phyloP scores from a whole-genome alignment of 1,284 basidiomycete species.

The Sporisorium graminicola region DNA sequence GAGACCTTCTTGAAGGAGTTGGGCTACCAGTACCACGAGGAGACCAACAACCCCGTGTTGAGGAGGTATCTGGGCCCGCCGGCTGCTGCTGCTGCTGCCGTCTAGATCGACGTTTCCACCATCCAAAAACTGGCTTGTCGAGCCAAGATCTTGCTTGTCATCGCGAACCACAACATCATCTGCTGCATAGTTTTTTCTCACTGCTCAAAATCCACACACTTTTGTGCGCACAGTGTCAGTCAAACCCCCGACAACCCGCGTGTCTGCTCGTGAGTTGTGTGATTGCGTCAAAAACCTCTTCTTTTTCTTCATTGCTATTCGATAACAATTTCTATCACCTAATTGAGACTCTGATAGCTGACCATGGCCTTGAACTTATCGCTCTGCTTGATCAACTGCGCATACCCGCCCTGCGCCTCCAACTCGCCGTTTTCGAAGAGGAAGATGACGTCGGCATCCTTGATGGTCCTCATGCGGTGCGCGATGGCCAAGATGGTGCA shows the following conservation, averaged over 20 bases:
- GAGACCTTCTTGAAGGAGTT: constrained; percentile 81
- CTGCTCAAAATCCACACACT: too few species aligned
- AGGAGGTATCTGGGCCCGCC: constrained; percentile 76
- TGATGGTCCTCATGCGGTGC: constrained; percentile 63
- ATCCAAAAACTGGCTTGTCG: too few species aligned
- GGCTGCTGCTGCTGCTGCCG: neutral
- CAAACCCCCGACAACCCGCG: too few species aligned
- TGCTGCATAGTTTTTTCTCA: too few species aligned
- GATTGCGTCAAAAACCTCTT: neutral
- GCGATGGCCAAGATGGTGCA: constrained; percentile 66
- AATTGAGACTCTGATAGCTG: constrained; percentile 52
- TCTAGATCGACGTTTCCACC: neutral
- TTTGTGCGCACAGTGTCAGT: too few species aligned
- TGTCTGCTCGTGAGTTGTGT: neutral
- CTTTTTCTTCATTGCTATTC: neutral
- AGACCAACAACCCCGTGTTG: constrained; percentile 90
- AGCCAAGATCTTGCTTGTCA: neutral
- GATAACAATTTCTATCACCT: neutral
- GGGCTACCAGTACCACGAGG: constrained; percentile 88
- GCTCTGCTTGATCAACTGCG: constrained; percentile 35
- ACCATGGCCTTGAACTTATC: constrained; percentile 58
- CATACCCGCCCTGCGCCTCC: constrained; percentile 57
- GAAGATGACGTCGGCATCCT: constrained; percentile 63
- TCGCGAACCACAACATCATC: neutral
- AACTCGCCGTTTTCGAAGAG: constrained; percentile 54